Evolutionary conservation across 352 stramenopile genomes (phyloP).

Genomic region (Heterotrichella gracilis): DNA sequence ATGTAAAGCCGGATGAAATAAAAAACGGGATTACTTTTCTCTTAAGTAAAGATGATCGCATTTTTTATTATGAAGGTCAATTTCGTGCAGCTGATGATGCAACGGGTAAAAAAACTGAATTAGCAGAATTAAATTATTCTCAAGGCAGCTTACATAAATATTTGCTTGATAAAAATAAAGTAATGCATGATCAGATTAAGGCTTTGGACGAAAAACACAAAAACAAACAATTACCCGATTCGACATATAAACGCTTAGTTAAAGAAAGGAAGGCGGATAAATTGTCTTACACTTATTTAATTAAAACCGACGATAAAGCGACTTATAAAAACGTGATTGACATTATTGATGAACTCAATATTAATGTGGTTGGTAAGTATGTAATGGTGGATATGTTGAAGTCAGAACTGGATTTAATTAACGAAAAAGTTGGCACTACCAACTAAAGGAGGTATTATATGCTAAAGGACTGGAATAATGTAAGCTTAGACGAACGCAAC

Average conservation of each 20-base stretch:
- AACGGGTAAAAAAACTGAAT: neutral
- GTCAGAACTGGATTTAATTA: neutral
- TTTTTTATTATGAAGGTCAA: slow-evolving; percentile 2
- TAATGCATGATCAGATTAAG: slow-evolving; percentile 1
- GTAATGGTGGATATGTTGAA: neutral
- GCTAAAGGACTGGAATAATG: neutral
- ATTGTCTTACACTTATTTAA: neutral
- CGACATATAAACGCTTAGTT: neutral
- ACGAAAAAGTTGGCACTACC: neutral
- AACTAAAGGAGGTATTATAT: neutral
- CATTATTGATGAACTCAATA: slow-evolving; percentile 6
- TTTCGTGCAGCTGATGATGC: neutral
- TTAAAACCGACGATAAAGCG: neutral
- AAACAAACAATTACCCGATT: neutral
- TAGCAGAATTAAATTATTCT: neutral
- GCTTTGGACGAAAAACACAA: neutral
- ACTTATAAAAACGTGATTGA: slow-evolving; percentile 9
- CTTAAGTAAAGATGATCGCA: neutral
- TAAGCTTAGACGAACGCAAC: neutral
- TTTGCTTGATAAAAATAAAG: slow-evolving; percentile 3
- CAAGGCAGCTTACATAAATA: slow-evolving; percentile 1
- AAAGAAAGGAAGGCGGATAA: neutral
- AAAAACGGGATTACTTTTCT: neutral
- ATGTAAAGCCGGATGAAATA: neutral
- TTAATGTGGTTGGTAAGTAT: slow-evolving; percentile 8